A percentile compares a stretch with the other conserved stretches of the same genome.
These are phyloP conservation scores for Plasmodium vivax DNA, from an alignment of 169 alveolate genomes.

Conservation along the genomic window DNA sequence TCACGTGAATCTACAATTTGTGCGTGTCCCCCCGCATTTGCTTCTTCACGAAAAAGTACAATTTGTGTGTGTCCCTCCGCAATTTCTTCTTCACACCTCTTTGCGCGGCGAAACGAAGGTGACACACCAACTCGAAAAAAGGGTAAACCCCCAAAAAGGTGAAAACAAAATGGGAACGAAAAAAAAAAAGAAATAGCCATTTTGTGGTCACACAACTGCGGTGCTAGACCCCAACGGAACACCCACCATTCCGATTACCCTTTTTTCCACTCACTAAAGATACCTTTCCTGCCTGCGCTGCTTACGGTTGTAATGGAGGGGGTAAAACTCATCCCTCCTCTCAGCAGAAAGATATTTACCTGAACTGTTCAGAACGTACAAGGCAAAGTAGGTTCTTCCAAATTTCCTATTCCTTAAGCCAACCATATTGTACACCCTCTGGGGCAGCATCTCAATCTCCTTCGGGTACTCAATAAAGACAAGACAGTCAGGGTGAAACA, in stretches of 20 bases:
- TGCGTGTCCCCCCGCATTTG: not conserved
- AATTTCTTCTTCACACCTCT: not conserved
- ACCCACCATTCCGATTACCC: not conserved
- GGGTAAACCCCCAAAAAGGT: not conserved
- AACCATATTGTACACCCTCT: conserved; percentile 74
- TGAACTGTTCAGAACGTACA: conserved; percentile 81
- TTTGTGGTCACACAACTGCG: not conserved
- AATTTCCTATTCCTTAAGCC: conserved; percentile 85
- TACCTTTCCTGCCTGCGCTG: conserved; percentile 42
- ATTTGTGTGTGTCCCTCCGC: no score
- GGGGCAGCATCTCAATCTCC: conserved; percentile 82
- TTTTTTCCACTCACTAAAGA: not conserved
- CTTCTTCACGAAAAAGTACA: not conserved
- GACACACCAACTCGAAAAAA: not conserved
- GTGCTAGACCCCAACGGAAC: not conserved
- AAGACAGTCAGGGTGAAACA: conserved; percentile 78
- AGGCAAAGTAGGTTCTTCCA: conserved; percentile 86
- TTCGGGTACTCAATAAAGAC: conserved; percentile 86
- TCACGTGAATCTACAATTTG: not conserved
- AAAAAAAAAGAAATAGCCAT: not conserved
- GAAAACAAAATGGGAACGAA: not conserved
- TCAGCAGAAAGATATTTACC: conserved; percentile 43
- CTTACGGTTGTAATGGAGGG: conserved; percentile 61
- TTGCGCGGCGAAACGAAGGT: not conserved
- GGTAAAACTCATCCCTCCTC: conserved; percentile 67